Conservation (phyloP, 257 asterid species). For the Nicotiana undulata region DNA sequence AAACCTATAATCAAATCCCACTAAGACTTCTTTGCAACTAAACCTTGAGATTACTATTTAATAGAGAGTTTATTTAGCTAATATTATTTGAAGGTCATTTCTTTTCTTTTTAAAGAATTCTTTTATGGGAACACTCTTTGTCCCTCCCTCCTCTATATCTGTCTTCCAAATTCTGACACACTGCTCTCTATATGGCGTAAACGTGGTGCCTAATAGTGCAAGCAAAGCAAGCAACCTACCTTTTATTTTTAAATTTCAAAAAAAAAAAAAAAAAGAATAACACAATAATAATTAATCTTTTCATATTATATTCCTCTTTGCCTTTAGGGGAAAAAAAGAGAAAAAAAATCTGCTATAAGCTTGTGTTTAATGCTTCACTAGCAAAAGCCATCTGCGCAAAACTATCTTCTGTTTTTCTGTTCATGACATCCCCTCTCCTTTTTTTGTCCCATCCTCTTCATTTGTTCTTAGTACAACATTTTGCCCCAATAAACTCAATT, state of each 20-base stretch:
- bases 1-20: too few relatives aligned
- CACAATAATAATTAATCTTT: neutral
- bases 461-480: neutral
- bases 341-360: slow-evolving; percentile 46
- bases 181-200: slow-evolving; percentile 63
- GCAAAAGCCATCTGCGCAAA: slow-evolving; percentile 46
- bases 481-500: neutral
- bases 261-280: neutral
- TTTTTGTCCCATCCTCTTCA: slow-evolving; percentile 1
- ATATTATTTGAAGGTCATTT: neutral
- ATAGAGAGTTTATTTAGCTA: neutral
- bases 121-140: neutral
- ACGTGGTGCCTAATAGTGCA: slow-evolving; percentile 85
- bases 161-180: slow-evolving; percentile 39
- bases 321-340: too few relatives aligned
- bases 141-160: neutral
- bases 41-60: neutral
- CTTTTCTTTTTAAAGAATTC: neutral
- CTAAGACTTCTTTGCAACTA: too few relatives aligned
- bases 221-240: slow-evolving; percentile 72
- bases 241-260: neutral
- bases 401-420: slow-evolving; percentile 15
- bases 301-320: neutral
- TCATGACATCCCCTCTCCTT: slow-evolving; percentile 1
- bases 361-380: slow-evolving; percentile 58